Evolutionary conservation across 768 basidiomycete species (phyloP).

Genomic region (Suillus decipiens): DNA sequence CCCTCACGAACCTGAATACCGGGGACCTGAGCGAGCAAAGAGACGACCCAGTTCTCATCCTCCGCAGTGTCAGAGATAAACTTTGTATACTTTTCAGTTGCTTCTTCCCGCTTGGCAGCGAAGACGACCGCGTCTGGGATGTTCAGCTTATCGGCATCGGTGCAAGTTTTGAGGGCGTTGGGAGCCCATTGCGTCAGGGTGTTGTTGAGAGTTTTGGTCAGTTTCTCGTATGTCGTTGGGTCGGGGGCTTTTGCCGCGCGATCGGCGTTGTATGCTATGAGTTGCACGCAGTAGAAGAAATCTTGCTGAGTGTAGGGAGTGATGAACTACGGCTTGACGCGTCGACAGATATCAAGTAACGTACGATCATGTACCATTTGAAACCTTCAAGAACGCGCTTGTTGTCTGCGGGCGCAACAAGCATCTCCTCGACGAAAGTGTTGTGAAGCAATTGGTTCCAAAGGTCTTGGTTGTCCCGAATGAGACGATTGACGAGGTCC

Average conservation of each 20-base stretch:
- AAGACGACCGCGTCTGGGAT: slow-evolving; percentile 13
- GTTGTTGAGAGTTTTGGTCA: slow-evolving; percentile 8
- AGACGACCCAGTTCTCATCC: slow-evolving; percentile 13
- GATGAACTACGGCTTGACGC: background rate
- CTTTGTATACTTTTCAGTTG: slow-evolving; percentile 10
- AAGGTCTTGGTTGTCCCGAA: slow-evolving; percentile 16
- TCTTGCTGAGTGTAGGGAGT: slow-evolving; percentile 13
- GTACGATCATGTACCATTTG: slow-evolving; percentile 15
- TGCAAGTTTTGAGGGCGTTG: slow-evolving; percentile 9
- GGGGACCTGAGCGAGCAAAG: slow-evolving; percentile 16
- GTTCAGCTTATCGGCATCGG: slow-evolving; percentile 9
- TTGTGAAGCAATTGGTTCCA: slow-evolving; percentile 16
- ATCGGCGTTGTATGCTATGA: slow-evolving; percentile 16
- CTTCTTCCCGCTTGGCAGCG: slow-evolving; percentile 7
- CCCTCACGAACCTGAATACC: slow-evolving; percentile 14
- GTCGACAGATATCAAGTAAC: background rate
- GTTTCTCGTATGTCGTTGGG: slow-evolving; percentile 8
- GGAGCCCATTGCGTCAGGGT: slow-evolving; percentile 10
- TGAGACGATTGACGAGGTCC: slow-evolving; percentile 17
- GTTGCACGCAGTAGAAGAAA: slow-evolving; percentile 16
- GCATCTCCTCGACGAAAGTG: slow-evolving; percentile 12
- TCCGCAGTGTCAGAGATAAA: slow-evolving; percentile 13
- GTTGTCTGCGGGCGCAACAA: slow-evolving; percentile 7
- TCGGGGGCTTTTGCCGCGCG: slow-evolving; percentile 14
- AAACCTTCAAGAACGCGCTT: slow-evolving; percentile 13